These are phyloP conservation scores for Apostasia ramifera DNA, from an alignment of 106 monocot genomes.

Conservation along the genomic window DNA sequence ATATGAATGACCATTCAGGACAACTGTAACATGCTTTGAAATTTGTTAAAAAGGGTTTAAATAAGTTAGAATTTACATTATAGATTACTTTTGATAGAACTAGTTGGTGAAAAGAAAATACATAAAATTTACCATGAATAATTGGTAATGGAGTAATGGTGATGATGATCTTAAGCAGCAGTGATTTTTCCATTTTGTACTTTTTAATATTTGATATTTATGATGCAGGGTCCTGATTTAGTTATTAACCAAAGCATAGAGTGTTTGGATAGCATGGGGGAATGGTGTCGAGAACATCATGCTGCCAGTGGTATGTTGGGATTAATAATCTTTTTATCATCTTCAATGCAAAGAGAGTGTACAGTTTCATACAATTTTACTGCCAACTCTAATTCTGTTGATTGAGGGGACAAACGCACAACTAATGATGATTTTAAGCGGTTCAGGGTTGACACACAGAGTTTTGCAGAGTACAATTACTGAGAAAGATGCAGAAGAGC, in stretches of 20 bases:
- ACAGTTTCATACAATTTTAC: background rate
- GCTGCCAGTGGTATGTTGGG: conserved; percentile 63
- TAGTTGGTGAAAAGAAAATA: too few species aligned
- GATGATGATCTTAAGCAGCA: background rate
- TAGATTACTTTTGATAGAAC: too few species aligned
- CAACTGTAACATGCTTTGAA: too few species aligned
- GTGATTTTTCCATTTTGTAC: background rate
- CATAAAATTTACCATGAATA: too few species aligned
- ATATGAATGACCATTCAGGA: too few species aligned
- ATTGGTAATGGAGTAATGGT: background rate
- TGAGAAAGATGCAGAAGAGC: conserved; percentile 79
- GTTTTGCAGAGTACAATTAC: conserved; percentile 72
- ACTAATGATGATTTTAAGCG: conserved; percentile 2
- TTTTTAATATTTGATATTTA: too few species aligned
- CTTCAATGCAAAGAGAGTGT: background rate
- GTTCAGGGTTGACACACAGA: conserved; percentile 65
- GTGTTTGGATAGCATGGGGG: conserved; percentile 88
- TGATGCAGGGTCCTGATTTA: conserved; percentile 84
- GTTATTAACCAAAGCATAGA: conserved; percentile 79
- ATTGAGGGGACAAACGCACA: background rate
- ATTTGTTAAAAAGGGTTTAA: too few species aligned
- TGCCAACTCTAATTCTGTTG: background rate
- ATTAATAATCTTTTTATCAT: background rate
- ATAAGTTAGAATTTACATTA: too few species aligned
- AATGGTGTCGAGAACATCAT: conserved; percentile 88